Percentiles rank a stretch among this genome's conserved stretches.
phyloP scores from a whole-genome alignment of 345 rosid genomes.

The Reutealis trisperma region DNA sequence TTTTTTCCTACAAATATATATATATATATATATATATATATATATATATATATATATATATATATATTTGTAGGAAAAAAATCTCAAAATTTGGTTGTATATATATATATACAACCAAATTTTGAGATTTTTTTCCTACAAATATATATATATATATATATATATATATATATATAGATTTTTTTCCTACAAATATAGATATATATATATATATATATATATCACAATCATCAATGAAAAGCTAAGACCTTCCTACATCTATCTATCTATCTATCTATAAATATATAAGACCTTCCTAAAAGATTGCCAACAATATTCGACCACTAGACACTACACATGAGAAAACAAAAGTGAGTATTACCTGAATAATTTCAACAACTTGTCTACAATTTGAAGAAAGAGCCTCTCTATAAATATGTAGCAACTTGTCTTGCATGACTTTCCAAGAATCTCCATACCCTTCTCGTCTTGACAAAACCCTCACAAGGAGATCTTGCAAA shows the following conservation, averaged over 20 bases:
- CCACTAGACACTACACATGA: neutral
- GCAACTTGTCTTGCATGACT: slow-evolving; percentile 58
- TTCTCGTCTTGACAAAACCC: slow-evolving; percentile 59
- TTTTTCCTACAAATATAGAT: slow-evolving; percentile 18
- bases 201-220: too few species aligned
- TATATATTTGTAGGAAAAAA: too few species aligned
- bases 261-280: too few species aligned
- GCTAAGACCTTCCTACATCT: neutral
- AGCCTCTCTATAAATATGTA: slow-evolving; percentile 65
- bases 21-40: too few species aligned
- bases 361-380: slow-evolving; percentile 80
- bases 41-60: too few species aligned
- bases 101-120: too few species aligned
- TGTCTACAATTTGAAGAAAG: slow-evolving; percentile 64
- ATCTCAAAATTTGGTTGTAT: too few species aligned
- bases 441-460: slow-evolving; percentile 60
- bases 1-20: too few species aligned
- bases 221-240: slow-evolving; percentile 1
- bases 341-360: slow-evolving; percentile 29
- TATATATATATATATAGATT: too few species aligned
- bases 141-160: too few species aligned
- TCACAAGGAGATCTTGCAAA: slow-evolving; percentile 71
- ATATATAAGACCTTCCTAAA: neutral
- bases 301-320: slow-evolving; percentile 4
- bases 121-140: too few species aligned